phyloP scores from a whole-genome alignment of 148 eudicot species.

The Silene conica region DNA sequence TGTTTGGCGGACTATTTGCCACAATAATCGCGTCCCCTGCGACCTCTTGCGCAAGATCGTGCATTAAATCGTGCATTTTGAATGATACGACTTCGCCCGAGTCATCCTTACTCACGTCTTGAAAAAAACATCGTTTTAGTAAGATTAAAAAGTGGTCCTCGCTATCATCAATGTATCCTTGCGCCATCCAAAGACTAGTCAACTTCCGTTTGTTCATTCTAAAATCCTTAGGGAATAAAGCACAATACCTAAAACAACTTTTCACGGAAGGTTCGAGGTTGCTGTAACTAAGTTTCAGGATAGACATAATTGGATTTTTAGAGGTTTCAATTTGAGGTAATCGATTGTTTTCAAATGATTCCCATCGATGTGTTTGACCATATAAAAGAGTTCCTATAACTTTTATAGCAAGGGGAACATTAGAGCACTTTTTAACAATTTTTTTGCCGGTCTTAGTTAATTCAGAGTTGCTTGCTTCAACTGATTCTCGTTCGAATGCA shows the following conservation, averaged over 20 bases:
- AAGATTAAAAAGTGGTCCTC: too few relatives aligned
- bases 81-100: not conserved
- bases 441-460: not conserved
- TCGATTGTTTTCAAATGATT: not conserved
- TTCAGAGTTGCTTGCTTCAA: not conserved
- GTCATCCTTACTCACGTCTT: too few relatives aligned
- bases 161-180: too few relatives aligned
- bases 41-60: conserved; percentile 12
- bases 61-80: conserved; percentile 19
- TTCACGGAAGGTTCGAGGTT: too few relatives aligned
- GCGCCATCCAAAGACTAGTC: too few relatives aligned
- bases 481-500: not conserved
- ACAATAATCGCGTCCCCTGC: not conserved
- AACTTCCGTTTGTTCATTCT: too few relatives aligned
- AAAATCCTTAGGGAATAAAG: too few relatives aligned
- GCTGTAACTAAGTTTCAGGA: too few relatives aligned
- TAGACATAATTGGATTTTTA: too few relatives aligned
- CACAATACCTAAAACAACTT: too few relatives aligned
- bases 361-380: not conserved
- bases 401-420: not conserved
- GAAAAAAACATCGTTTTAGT: too few relatives aligned
- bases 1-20: not conserved
- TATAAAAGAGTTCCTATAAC: not conserved
- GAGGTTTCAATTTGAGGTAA: not conserved
- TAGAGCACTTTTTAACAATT: not conserved